Evolutionary conservation across 2,329 filamentous ascomycete species (phyloP).

Genomic region (Diaporthe aspalathi): DNA sequence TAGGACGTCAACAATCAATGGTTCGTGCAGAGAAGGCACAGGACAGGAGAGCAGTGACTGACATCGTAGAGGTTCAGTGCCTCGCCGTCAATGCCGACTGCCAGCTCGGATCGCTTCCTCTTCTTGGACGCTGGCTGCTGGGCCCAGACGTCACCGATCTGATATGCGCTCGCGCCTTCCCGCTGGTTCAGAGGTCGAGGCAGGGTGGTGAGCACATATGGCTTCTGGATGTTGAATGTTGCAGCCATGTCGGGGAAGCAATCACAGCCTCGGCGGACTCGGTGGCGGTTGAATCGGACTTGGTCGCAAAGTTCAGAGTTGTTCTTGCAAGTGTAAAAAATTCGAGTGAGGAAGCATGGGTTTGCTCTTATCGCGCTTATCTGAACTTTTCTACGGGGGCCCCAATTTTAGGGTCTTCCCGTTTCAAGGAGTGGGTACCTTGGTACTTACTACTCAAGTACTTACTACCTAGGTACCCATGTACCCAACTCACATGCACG

Average conservation of each 20-base stretch:
- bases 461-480: not conserved
- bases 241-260: constrained; percentile 59
- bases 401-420: not conserved
- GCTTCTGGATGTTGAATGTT: constrained; percentile 71
- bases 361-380: constrained; percentile 38
- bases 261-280: constrained; percentile 5
- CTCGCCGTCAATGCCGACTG: constrained; percentile 72
- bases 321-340: constrained; percentile 32
- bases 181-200: constrained; percentile 66
- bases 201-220: constrained; percentile 71
- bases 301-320: not conserved
- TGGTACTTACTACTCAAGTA: no score
- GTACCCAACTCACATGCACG: no score
- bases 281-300: not conserved
- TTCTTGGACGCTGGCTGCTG: constrained; percentile 68
- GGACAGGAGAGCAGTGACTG: constrained; percentile 42
- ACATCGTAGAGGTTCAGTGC: constrained; percentile 75
- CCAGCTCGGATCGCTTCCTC: constrained; percentile 72
- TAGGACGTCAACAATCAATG: constrained; percentile 39
- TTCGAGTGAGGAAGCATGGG: constrained; percentile 33
- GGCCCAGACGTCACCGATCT: constrained; percentile 71
- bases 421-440: not conserved
- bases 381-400: constrained; percentile 20
- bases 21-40: constrained; percentile 18
- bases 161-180: constrained; percentile 59